Base-by-base conservation (phyloP, 192 early-diverging fungal species). In the Diversispora eburnea region DNA sequence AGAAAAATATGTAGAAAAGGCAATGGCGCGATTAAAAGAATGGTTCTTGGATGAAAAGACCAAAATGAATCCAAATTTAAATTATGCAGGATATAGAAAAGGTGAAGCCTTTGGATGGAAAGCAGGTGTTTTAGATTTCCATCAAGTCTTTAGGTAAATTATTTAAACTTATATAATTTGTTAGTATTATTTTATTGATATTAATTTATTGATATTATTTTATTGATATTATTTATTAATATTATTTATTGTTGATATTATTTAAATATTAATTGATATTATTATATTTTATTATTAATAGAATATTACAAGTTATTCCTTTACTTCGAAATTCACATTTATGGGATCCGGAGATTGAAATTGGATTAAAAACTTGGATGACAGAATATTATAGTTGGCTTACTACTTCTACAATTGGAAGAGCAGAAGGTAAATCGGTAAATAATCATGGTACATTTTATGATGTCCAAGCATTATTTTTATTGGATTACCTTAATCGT, bases 381-480 rank as follows among this genome's bases (percentile, higher is more conserved):
- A 70, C 72, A 0, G 42, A 70, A 15, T 84, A 84, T 64, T 72
- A 66, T 20, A 22, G 71, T 4, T 84, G 82, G 82, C 77, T 84
- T 45, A 61, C 72, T 12, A 77, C 71, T 4, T 75, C 76, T 22
- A 19, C 39, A 3, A 52, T 78, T 5, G 82, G 80, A 51, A 77
- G 67, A 51, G 59, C 39, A 0, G 82, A 84, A 45, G 62, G 74
- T n/a, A 61, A 52, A 9, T 76, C 77, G 10, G 64, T 78, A 68
- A 82, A 87, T 76, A 85, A 87, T 63, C 87, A 86, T 46, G 87
- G 85, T 72, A 84, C 86, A 12, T 85, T 82, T 79, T 84, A 81
- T 75, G 85, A 86, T 64, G 79, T 86, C 5, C 88, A 89, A 54
- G 41, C 76, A 33, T 61, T 81, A 46, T 70, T 78, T 5, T 71